These are phyloP conservation scores for Penicillium tannophilum DNA, from an alignment of 495 filamentous ascomycete genomes.

Conservation along the genomic window DNA sequence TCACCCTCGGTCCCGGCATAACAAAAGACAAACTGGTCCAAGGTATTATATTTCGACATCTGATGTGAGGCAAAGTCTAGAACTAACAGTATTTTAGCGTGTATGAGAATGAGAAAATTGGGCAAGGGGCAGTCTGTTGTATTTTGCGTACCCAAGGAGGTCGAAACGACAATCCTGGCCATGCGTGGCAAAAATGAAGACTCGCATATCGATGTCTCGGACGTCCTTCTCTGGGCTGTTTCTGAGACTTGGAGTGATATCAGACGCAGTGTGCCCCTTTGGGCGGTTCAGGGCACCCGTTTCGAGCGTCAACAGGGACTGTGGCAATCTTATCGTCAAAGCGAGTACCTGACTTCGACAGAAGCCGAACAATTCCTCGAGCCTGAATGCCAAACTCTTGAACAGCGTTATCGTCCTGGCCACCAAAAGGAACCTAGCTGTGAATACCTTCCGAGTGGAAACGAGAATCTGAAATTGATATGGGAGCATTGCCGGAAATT, in stretches of 20 bases:
- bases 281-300: neutral
- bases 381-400: neutral
- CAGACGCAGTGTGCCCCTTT: neutral
- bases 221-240: conserved; percentile 63
- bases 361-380: neutral
- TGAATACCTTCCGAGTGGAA: conserved; percentile 28
- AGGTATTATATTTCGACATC: conserved; percentile 49
- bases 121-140: conserved; percentile 63
- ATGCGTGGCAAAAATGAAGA: conserved; percentile 22
- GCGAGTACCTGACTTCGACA: neutral
- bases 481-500: conserved; percentile 47
- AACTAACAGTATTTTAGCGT: conserved; percentile 44
- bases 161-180: conserved; percentile 42
- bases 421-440: neutral
- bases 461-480: conserved; percentile 48
- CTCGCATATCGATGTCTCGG: conserved; percentile 36
- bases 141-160: conserved; percentile 57
- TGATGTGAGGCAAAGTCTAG: neutral
- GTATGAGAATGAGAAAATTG: conserved; percentile 67
- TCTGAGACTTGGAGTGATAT: conserved; percentile 31
- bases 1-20: conserved; percentile 68
- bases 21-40: conserved; percentile 76
- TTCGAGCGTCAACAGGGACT: neutral
- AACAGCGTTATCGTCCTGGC: neutral
- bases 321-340: neutral